Evolutionary conservation across 2,329 filamentous ascomycete species (phyloP), one percentile per base, ranked within the genome.

Genomic region (Sporothrix humicola): DNA sequence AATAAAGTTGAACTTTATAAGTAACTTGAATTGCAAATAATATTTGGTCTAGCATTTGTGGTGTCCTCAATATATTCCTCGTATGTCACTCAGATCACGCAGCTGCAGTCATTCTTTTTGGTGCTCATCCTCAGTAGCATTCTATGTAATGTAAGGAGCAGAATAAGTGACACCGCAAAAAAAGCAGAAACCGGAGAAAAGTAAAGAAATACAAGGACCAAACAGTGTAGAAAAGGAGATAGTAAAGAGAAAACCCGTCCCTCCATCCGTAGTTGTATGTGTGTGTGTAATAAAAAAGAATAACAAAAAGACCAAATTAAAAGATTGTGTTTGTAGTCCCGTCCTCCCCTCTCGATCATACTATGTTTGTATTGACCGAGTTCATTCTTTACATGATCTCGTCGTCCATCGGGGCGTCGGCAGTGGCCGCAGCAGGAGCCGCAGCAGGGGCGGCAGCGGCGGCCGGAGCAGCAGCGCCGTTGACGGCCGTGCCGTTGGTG

Each of bases 341-440:
- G 6, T 12, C 59, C 10, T 23, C 3, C 59, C 13, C 37, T 10
- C 15, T 3, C 9, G 5, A 17, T 52, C 31, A 8, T 20, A 15
- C 8, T 46, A 9, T 61, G 37, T n/a, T 3, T 48, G 15, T 48
- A 56, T 56, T 37, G 31, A 37, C 31, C 31, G 31, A 7, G 23
- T 26, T 7, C 48, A 48, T n/a, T 63, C 26, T 72, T 79, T 80
- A 84, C 81, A 87, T 83, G 73, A 91, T 90, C 78, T 91, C 89
- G 75, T 91, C 89, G 77, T 90, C 89, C 89, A 91, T 91, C n/a
- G 86, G 80, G 54, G 87, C 88, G 78, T 91, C 89, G 65, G 85
- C 88, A 73, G 81, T 84, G 73, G 80, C 77, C 70, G 82, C 85
- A 74, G 83, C 84, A 75, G 72, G 68, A 42, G 84, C 84, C 54